Base-by-base conservation (phyloP, 495 filamentous ascomycete species). In the Annulohypoxylon stygium region DNA sequence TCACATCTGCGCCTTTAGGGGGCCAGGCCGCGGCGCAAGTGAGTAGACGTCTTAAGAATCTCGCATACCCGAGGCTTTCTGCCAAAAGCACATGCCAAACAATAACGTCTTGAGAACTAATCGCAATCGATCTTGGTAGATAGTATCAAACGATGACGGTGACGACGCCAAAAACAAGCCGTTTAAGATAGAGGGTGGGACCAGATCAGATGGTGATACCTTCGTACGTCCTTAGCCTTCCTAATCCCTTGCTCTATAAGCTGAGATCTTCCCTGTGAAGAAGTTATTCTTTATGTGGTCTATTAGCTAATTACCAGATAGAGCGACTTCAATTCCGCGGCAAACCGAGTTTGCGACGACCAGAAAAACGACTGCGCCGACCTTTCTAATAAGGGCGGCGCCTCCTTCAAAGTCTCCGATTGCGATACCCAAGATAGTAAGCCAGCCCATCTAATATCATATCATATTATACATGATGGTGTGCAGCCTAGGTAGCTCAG, bases 351-450 rank as follows among this genome's bases (percentile, higher is more conserved):
- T 2, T 83, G 83, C 74, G 79, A 81, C 63, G 80, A 81, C 60
- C 82, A 83, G 55, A 78, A 83, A 70, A 83, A 84, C 61, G 60
- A 51, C 34, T 84, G 83, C 50, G 79, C 80, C 20, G 60, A 80
- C 34, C 11, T 70, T 12, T 74, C 80, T 18, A 84, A 84, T 36
- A 70, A 57, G 11, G 69, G 70, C 36, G 43, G 47, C 34, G 78
- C 55, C 0, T 30, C n/a, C 25, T 81, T 82, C 59, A 34, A 51
- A 1, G 80, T 82, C 0, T 59, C 61, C 12, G 78, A 81, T 16
- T 84, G 82, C 48, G 82, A 84, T 39, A 64, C 70, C 18, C 82
- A 84, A 51, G 70, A 67, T 12, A 58, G 82, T 84, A 37, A 76
- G 82, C 73, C 30, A 33, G n/a, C 25, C 50, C 14, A 33, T 25